These are phyloP conservation scores for Paraglomus occultum DNA, from an alignment of 192 early-diverging fungal species.

Conservation along the genomic window DNA sequence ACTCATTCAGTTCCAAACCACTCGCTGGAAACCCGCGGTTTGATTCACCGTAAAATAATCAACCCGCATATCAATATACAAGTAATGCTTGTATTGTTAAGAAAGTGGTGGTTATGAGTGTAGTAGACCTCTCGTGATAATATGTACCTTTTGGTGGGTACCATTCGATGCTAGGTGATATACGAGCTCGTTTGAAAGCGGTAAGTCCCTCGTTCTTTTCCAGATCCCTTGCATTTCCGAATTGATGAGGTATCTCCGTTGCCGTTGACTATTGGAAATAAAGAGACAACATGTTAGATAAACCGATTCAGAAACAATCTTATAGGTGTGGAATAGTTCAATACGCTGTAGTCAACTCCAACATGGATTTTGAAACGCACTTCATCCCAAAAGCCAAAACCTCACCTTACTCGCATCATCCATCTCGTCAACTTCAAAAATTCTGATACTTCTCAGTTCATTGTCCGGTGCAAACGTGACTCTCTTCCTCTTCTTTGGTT, in stretches of 20 bases:
- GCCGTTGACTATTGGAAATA: no score
- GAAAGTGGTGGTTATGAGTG: no score
- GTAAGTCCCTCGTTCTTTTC: slow-evolving; percentile 30
- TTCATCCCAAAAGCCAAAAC: background rate
- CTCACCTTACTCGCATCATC: background rate
- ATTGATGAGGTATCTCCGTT: slow-evolving; percentile 29
- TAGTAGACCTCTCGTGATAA: no score
- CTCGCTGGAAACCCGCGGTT: no score
- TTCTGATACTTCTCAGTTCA: slow-evolving; percentile 6
- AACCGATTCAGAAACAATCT: no score
- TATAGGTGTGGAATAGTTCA: no score
- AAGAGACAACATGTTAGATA: background rate
- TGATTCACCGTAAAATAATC: no score
- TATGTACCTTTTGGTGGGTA: background rate
- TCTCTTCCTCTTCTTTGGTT: slow-evolving; percentile 21
- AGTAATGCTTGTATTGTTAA: no score
- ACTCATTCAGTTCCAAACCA: no score
- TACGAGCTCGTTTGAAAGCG: slow-evolving; percentile 27
- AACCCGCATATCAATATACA: no score
- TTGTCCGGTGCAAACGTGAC: slow-evolving; percentile 28
- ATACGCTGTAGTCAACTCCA: no score
- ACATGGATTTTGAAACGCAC: no score
- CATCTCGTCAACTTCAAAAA: slow-evolving; percentile 28
- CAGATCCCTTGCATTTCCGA: slow-evolving; percentile 34
- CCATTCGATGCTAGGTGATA: slow-evolving; percentile 21